Evolutionary conservation across 2,329 filamentous ascomycete genomes (phyloP).

Genomic region (Ophiostoma perfectum): DNA sequence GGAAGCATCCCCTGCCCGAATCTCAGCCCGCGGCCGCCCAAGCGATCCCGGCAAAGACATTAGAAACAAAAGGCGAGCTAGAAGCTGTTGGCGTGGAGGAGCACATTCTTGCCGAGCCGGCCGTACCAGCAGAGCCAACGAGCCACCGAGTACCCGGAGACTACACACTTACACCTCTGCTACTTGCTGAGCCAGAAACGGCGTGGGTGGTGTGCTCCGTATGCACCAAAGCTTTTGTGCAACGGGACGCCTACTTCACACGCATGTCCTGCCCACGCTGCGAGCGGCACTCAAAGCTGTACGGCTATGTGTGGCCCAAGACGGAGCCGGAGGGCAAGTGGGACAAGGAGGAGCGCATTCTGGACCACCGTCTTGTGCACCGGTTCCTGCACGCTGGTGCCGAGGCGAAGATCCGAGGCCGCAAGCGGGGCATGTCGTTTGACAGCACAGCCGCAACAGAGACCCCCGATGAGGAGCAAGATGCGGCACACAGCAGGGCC

Average conservation of each 20-base stretch:
- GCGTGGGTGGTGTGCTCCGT: conserved; percentile 87
- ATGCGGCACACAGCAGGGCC: background rate
- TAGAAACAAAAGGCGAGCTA: background rate
- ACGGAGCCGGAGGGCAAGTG: conserved; percentile 71
- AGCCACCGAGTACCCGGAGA: conserved; percentile 59
- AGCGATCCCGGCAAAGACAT: background rate
- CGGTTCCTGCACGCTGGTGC: conserved; percentile 71
- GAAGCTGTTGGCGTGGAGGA: background rate
- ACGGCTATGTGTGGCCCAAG: conserved; percentile 94
- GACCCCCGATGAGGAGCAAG: background rate
- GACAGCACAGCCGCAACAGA: background rate
- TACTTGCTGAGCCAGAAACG: conserved; percentile 68
- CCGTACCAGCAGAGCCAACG: background rate
- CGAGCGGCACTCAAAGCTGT: conserved; percentile 91
- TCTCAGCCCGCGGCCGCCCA: background rate
- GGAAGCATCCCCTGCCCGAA: conserved; percentile 10
- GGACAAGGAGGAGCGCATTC: conserved; percentile 65
- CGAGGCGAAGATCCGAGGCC: conserved; percentile 52
- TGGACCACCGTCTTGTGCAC: conserved; percentile 83
- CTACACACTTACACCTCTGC: conserved; percentile 72
- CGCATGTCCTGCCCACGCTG: conserved; percentile 83
- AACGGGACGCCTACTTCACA: conserved; percentile 81
- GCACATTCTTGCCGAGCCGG: background rate
- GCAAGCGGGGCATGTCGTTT: conserved; percentile 25
- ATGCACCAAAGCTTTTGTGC: conserved; percentile 77